phyloP scores from a whole-genome alignment of 192 early-diverging fungal genomes.

The Mortierella claussenii region DNA sequence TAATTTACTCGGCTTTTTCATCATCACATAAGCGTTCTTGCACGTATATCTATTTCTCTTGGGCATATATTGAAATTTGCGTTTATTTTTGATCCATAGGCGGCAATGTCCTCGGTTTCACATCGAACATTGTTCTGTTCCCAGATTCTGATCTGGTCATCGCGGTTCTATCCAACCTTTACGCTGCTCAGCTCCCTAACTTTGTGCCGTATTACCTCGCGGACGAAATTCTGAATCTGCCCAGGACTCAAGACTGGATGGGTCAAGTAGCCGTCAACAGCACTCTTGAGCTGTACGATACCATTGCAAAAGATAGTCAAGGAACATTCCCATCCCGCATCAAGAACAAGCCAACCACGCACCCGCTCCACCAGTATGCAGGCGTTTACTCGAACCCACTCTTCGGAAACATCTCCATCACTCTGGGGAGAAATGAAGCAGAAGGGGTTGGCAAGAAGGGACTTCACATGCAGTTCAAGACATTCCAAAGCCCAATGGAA shows the following conservation, averaged over 20 bases:
- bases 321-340: slow-evolving; percentile 5
- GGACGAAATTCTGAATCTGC: slow-evolving; percentile 8
- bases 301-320: neutral
- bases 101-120: neutral
- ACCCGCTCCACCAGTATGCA: neutral
- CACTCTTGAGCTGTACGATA: neutral
- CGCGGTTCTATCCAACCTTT: neutral
- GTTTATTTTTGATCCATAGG: neutral
- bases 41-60: neutral
- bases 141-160: slow-evolving; percentile 11
- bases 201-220: neutral
- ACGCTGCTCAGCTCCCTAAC: neutral
- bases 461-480: neutral
- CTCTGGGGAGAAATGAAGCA: neutral
- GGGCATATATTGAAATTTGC: neutral
- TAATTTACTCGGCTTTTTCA: slow-evolving; percentile 2
- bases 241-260: slow-evolving; percentile 14
- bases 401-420: slow-evolving; percentile 1
- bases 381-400: slow-evolving; percentile 4
- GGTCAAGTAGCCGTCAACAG: neutral
- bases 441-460: neutral
- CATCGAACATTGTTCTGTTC: neutral
- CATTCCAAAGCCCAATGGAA: neutral
- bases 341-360: neutral
- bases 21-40: neutral